Percentiles rank a stretch among this genome's conserved stretches.
Conservation (phyloP, 345 rosid species). For the Nephelium lappaceum region DNA sequence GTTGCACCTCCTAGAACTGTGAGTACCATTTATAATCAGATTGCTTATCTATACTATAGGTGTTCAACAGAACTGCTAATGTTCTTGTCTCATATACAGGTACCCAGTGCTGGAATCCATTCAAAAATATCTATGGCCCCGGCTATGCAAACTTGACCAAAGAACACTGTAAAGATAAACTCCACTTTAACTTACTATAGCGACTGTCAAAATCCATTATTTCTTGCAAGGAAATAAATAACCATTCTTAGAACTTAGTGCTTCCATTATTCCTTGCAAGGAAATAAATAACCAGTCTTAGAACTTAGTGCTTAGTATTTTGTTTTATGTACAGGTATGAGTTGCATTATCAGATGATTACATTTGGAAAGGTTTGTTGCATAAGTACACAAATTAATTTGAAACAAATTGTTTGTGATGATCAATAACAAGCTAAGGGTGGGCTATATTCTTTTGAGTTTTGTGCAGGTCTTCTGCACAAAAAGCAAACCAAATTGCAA, state of each 20-base stretch:
- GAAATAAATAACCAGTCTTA: slow-evolving; percentile 14
- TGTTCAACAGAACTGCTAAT: slow-evolving; percentile 18
- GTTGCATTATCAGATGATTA: slow-evolving; percentile 96
- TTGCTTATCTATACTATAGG: slow-evolving; percentile 8
- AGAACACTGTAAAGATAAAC: slow-evolving; percentile 65
- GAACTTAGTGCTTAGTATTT: neutral
- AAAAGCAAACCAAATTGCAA: slow-evolving; percentile 95
- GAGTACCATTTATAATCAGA: slow-evolving; percentile 33
- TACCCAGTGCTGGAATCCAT: slow-evolving; percentile 93
- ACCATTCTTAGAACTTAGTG: slow-evolving; percentile 7
- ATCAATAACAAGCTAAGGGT: slow-evolving; percentile 18
- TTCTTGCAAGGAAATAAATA: slow-evolving; percentile 8
- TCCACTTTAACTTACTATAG: slow-evolving; percentile 16
- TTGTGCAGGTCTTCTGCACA: slow-evolving; percentile 91
- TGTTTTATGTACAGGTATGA: slow-evolving; percentile 70
- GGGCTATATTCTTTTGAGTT: slow-evolving; percentile 22
- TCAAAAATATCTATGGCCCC: slow-evolving; percentile 96
- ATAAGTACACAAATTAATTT: neutral
- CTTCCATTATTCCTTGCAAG: slow-evolving; percentile 5
- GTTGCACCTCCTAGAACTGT: slow-evolving; percentile 94
- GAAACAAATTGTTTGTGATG: slow-evolving; percentile 12
- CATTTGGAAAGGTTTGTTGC: slow-evolving; percentile 88
- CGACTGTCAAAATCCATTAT: slow-evolving; percentile 9
- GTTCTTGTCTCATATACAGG: slow-evolving; percentile 40
- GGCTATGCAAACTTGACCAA: slow-evolving; percentile 94